Percentiles rank a stretch among this genome's conserved stretches.
These are phyloP conservation scores for Uromyces viciae-fabae DNA, from an alignment of 1,284 basidiomycete genomes.

Conservation along the genomic window DNA sequence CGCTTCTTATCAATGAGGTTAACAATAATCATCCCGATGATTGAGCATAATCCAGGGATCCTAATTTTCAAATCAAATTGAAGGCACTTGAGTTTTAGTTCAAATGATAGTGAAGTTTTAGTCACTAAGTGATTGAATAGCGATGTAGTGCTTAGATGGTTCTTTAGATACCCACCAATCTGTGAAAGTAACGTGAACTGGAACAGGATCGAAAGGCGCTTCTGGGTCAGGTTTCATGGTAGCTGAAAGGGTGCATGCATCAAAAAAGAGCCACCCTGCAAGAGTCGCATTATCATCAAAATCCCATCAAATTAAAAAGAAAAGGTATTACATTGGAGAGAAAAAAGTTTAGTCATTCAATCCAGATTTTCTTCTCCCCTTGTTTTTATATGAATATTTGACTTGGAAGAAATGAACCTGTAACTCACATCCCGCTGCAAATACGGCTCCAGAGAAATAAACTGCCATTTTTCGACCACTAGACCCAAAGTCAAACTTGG, in stretches of 20 bases:
- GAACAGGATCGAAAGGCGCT: slow-evolving; percentile 66
- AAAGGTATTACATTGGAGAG: slow-evolving; percentile 26
- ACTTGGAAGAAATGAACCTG: slow-evolving; percentile 7
- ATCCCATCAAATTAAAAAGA: neutral
- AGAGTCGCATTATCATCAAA: neutral
- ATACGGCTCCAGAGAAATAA: slow-evolving; percentile 83
- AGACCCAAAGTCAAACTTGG: slow-evolving; percentile 53
- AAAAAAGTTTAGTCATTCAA: neutral
- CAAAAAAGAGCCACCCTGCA: slow-evolving; percentile 67
- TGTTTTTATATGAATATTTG: no score
- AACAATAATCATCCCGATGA: slow-evolving; percentile 86
- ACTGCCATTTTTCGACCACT: slow-evolving; percentile 78
- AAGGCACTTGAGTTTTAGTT: neutral
- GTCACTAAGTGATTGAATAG: neutral
- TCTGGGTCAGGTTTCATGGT: slow-evolving; percentile 64
- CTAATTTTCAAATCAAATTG: slow-evolving; percentile 61
- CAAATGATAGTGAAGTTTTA: neutral
- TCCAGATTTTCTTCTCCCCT: no score
- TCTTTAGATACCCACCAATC: slow-evolving; percentile 24
- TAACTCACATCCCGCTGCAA: slow-evolving; percentile 58
- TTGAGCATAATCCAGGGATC: slow-evolving; percentile 89
- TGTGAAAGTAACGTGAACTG: slow-evolving; percentile 81
- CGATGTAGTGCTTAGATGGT: neutral
- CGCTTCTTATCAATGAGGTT: slow-evolving; percentile 93
- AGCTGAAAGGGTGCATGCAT: slow-evolving; percentile 78